Evolutionary conservation across 108 stramenopile genomes (phyloP), one percentile per base, ranked within the genome.

Genomic region (Pseudonitzschia multistriata): DNA sequence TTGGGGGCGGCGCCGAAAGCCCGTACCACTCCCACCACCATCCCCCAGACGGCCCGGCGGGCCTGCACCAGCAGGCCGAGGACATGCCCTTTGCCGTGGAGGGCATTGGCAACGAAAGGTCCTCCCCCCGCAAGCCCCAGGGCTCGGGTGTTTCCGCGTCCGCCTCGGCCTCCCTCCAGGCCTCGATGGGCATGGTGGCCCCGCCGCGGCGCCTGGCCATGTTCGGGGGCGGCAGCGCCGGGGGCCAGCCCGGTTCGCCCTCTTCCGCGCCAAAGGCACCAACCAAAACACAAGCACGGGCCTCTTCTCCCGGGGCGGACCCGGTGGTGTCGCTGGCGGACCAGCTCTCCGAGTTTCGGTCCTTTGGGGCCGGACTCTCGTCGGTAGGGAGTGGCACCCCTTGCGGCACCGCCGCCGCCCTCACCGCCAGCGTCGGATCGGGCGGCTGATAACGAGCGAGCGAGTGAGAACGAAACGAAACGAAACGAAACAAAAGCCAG

Each of bases 51-150:
- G 36, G 62, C 47, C 4, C 50, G 40, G 54, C 35, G 55, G 55
- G 40, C 40, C 28, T 59, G 34, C 0, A 34, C 4, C 14, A 25
- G 47, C 34, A 74, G 6, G 66, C 59, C 10, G 76, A 85, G 37
- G 84, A 85, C 49, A 85, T 85, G 81, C 84, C 84, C 11, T 85
- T 85, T 77, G 84, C 84, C 11, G 84, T 85, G 10, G 81, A 85
- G 4, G 49, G 34, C 8, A 49, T 45, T 15, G n/a, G n/a, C n/a
- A n/a, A n/a, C n/a, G n/a, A n/a, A n/a, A n/a, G n/a, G n/a, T n/a
- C n/a, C n/a, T n/a, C n/a, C n/a, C n/a, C 37, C 62, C 19, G 47
- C 17, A 48, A 19, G 47, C n/a, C n/a, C n/a, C n/a, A n/a, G n/a
- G n/a, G n/a, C n/a, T 21, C 54, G 3, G 54, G 54, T 55, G 54